Percentiles rank a stretch among this genome's conserved stretches.
These are phyloP conservation scores for Zygosaccharomyces kombuchaensis DNA, from an alignment of 805 yeast species.

Conservation along the genomic window DNA sequence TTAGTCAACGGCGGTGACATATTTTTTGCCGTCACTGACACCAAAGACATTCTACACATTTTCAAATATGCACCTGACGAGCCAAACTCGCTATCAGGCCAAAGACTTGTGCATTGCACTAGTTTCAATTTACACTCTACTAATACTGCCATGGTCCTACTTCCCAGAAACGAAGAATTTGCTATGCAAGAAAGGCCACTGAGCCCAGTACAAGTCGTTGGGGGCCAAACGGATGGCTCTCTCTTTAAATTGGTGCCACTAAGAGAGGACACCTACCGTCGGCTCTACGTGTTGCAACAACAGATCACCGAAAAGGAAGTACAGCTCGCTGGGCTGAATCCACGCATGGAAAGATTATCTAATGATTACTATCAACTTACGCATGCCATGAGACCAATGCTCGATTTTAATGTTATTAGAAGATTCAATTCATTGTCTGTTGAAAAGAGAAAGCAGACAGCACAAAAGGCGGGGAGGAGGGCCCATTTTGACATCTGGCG, in stretches of 20 bases:
- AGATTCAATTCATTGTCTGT: constrained; percentile 52
- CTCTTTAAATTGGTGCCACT: constrained; percentile 70
- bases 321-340: constrained; percentile 77
- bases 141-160: constrained; percentile 49
- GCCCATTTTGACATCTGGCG: constrained; percentile 61
- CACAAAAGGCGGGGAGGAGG: constrained; percentile 54
- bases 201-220: constrained; percentile 56
- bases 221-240: constrained; percentile 76
- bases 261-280: constrained; percentile 68
- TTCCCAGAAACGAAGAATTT: constrained; percentile 38
- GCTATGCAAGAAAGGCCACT: constrained; percentile 12
- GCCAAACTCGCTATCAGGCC: constrained; percentile 76
- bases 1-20: constrained; percentile 66
- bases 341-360: constrained; percentile 54
- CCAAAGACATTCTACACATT: constrained; percentile 60
- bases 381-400: constrained; percentile 54
- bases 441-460: constrained; percentile 50
- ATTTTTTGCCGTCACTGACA: constrained; percentile 64
- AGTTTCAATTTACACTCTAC: constrained; percentile 64
- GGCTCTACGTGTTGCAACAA: constrained; percentile 81
- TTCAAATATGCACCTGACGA: constrained; percentile 91
- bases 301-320: constrained; percentile 75
- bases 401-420: constrained; percentile 57
- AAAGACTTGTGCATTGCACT: constrained; percentile 61
- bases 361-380: constrained; percentile 35